Conservation (phyloP, 495 filamentous ascomycete species). For the Annulohypoxylon stygium region DNA sequence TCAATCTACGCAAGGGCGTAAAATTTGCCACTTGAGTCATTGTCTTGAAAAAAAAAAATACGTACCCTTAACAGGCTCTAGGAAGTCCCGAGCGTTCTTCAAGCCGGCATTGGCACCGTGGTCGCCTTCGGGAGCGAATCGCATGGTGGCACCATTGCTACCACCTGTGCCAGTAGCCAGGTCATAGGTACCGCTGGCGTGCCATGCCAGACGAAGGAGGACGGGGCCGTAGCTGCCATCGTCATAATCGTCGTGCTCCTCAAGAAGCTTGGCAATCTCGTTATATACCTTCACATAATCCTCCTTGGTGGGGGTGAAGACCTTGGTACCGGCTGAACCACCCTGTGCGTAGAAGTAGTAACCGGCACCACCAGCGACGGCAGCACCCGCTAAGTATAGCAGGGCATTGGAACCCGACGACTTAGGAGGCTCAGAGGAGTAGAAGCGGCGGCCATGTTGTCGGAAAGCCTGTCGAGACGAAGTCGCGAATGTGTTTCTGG, state of each 20-base stretch:
- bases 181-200: constrained; percentile 90
- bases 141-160: constrained; percentile 97
- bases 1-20: background rate
- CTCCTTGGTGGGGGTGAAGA: constrained; percentile 79
- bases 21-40: constrained; percentile 11
- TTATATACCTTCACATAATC: constrained; percentile 98
- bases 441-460: constrained; percentile 76
- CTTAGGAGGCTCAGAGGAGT: constrained; percentile 76
- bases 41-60: background rate
- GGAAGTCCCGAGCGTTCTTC: constrained; percentile 88
- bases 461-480: constrained; percentile 72
- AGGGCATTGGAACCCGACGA: constrained; percentile 64
- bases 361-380: constrained; percentile 74
- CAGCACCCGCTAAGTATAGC: constrained; percentile 62
- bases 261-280: constrained; percentile 80
- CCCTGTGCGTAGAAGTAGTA: constrained; percentile 78
- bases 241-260: constrained; percentile 94
- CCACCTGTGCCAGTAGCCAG: constrained; percentile 90
- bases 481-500: constrained; percentile 61
- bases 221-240: constrained; percentile 97
- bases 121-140: constrained; percentile 90
- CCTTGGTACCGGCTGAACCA: constrained; percentile 63
- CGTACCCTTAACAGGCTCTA: constrained; percentile 87
- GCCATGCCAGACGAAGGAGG: constrained; percentile 86
- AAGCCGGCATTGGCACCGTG: constrained; percentile 97